These are phyloP conservation scores for Zygosaccharomyces sapae DNA, from an alignment of 1,139 yeast species.

Conservation along the genomic window DNA sequence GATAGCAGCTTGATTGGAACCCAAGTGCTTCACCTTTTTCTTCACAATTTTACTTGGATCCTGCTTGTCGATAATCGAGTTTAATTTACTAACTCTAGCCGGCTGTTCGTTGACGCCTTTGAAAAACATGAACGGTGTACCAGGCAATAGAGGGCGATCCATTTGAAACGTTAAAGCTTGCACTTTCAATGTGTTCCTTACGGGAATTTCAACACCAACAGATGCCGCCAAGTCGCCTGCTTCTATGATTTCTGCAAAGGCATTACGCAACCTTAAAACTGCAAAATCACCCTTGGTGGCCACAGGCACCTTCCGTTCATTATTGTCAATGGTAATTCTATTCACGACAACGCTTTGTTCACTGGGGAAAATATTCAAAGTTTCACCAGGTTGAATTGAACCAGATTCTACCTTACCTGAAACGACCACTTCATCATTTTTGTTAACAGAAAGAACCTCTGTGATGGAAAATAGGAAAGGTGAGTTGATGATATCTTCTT, in stretches of 20 bases:
- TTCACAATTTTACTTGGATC: conserved; percentile 41
- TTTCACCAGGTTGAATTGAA: conserved; percentile 69
- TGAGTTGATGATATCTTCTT: conserved; percentile 27
- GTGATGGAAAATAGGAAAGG: conserved; percentile 42
- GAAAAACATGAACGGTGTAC: conserved; percentile 77
- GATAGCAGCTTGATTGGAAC: conserved; percentile 66
- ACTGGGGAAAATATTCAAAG: conserved; percentile 58
- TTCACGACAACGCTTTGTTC: conserved; percentile 45
- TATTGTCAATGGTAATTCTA: conserved; percentile 37
- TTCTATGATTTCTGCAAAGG: conserved; percentile 49
- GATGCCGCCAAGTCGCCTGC: conserved; percentile 72
- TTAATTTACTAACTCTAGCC: conserved; percentile 59
- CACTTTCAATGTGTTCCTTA: conserved; percentile 51
- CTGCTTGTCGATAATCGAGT: conserved; percentile 47
- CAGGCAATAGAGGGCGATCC: conserved; percentile 70
- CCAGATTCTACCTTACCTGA: conserved; percentile 78
- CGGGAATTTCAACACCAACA: conserved; percentile 44
- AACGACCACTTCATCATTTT: conserved; percentile 36
- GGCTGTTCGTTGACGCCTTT: conserved; percentile 78
- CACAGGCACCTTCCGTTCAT: conserved; percentile 34
- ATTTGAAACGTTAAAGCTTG: conserved; percentile 65
- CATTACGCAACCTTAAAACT: conserved; percentile 52
- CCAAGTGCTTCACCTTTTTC: conserved; percentile 65
- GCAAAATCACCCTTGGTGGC: conserved; percentile 73
- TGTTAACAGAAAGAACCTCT: conserved; percentile 36